Conservation (phyloP, 129 eudicot genomes). For the Apium graveolens region DNA sequence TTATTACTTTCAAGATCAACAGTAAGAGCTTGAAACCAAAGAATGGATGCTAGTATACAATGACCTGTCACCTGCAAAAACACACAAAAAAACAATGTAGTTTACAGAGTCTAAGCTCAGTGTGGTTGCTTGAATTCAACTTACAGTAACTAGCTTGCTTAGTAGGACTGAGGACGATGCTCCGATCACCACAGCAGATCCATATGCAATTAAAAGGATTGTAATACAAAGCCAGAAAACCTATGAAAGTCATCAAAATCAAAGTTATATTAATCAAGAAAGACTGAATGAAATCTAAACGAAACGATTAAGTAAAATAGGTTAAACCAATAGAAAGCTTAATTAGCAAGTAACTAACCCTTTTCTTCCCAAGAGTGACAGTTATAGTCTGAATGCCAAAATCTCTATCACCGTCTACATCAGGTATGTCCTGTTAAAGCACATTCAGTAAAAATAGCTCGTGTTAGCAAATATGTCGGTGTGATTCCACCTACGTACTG, state of each 20-base stretch:
- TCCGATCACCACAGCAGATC: conserved; percentile 25
- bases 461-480: neutral
- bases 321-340: neutral
- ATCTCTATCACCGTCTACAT: conserved; percentile 31
- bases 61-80: conserved; percentile 25
- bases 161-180: conserved; percentile 15
- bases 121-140: neutral
- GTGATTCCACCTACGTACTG: no score
- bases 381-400: conserved; percentile 27
- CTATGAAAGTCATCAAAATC: neutral
- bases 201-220: conserved; percentile 28
- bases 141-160: conserved; percentile 15
- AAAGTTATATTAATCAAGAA: neutral
- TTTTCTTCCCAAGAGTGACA: conserved; percentile 27
- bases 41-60: conserved; percentile 16
- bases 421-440: conserved; percentile 31
- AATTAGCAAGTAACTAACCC: conserved; percentile 16
- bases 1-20: conserved; percentile 18
- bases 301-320: no score
- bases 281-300: neutral
- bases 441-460: neutral
- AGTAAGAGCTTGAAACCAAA: conserved; percentile 19
- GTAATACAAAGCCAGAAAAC: conserved; percentile 27
- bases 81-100: neutral
- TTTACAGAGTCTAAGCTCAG: neutral